phyloP scores from a whole-genome alignment of 1,284 basidiomycete species.

The Sanguinoderma infundibulare region DNA sequence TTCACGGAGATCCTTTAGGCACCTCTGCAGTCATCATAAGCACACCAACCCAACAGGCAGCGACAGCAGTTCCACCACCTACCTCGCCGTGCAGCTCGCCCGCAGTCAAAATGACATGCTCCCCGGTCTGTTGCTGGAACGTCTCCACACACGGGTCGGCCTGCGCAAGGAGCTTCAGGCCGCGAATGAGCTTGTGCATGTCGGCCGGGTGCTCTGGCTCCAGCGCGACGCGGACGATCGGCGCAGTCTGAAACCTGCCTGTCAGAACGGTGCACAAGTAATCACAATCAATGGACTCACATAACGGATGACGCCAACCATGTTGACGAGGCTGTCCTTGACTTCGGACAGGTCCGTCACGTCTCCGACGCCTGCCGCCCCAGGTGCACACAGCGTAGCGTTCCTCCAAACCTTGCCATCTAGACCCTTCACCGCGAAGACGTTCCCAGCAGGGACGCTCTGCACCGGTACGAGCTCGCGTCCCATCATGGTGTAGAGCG shows the following conservation, averaged over 20 bases:
- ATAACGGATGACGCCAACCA: slow-evolving; percentile 77
- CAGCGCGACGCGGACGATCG: slow-evolving; percentile 95
- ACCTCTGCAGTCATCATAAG: slow-evolving; percentile 64
- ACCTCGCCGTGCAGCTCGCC: slow-evolving; percentile 98
- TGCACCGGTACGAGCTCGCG: slow-evolving; percentile 87
- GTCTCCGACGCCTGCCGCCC: slow-evolving; percentile 46
- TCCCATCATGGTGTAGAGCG: slow-evolving; percentile 98
- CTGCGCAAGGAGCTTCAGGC: slow-evolving; percentile 90
- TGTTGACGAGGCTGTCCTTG: slow-evolving; percentile 74
- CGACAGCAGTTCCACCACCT: slow-evolving; percentile 7
- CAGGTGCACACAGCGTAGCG: slow-evolving; percentile 85
- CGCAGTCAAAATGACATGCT: slow-evolving; percentile 96
- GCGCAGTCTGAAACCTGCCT: slow-evolving; percentile 59
- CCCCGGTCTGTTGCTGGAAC: slow-evolving; percentile 95
- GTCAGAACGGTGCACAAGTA: slow-evolving; percentile 6
- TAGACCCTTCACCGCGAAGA: slow-evolving; percentile 92
- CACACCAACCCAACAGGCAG: background rate
- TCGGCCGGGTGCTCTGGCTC: slow-evolving; percentile 91
- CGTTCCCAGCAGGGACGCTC: slow-evolving; percentile 91
- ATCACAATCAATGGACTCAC: slow-evolving; percentile 47
- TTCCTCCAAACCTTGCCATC: slow-evolving; percentile 91
- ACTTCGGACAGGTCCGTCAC: slow-evolving; percentile 41
- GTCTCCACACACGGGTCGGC: slow-evolving; percentile 98
- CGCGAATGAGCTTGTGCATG: slow-evolving; percentile 89
- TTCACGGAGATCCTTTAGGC: slow-evolving; percentile 93